These are phyloP conservation scores for Jamesozyma jinghongensis DNA, from an alignment of 805 yeast species.

Conservation along the genomic window DNA sequence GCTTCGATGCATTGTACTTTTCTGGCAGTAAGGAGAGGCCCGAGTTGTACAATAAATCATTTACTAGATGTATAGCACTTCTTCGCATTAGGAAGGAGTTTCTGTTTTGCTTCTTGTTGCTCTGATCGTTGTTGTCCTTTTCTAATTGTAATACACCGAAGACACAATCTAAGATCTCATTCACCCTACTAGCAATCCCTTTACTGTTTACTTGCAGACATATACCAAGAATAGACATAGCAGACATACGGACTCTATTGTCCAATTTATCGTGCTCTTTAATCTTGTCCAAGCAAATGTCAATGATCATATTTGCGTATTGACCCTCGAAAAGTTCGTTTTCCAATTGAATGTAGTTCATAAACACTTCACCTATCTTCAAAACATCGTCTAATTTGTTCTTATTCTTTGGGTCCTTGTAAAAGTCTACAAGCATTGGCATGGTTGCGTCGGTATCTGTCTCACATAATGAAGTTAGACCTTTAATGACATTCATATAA, in stretches of 20 bases:
- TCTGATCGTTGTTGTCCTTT: slow-evolving; percentile 8
- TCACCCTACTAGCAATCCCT: slow-evolving; percentile 40
- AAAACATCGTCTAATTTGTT: slow-evolving; percentile 55
- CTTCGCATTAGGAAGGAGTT: slow-evolving; percentile 48
- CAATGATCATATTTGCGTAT: slow-evolving; percentile 36
- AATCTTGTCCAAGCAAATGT: slow-evolving; percentile 36
- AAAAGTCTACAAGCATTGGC: slow-evolving; percentile 33
- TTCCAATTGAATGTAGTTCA: slow-evolving; percentile 44
- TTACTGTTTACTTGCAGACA: slow-evolving; percentile 51
- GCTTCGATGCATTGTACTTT: slow-evolving; percentile 34
- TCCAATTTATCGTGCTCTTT: slow-evolving; percentile 36
- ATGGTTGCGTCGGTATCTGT: slow-evolving; percentile 33
- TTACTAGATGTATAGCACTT: slow-evolving; percentile 60
- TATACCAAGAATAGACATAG: slow-evolving; percentile 76
- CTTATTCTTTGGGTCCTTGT: slow-evolving; percentile 27
- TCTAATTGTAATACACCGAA: slow-evolving; percentile 65
- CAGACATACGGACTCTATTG: slow-evolving; percentile 65
- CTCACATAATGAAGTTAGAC: slow-evolving; percentile 53
- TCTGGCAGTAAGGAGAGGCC: slow-evolving; percentile 44
- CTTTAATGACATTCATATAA: slow-evolving; percentile 76
- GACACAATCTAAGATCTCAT: slow-evolving; percentile 63
- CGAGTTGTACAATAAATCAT: slow-evolving; percentile 45
- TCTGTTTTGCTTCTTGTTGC: slow-evolving; percentile 18
- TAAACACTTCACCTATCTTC: slow-evolving; percentile 72
- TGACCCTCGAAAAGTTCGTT: slow-evolving; percentile 42